phyloP scores from a whole-genome alignment of 2,329 filamentous ascomycete genomes.

The Ophiostoma novo-ulmi region DNA sequence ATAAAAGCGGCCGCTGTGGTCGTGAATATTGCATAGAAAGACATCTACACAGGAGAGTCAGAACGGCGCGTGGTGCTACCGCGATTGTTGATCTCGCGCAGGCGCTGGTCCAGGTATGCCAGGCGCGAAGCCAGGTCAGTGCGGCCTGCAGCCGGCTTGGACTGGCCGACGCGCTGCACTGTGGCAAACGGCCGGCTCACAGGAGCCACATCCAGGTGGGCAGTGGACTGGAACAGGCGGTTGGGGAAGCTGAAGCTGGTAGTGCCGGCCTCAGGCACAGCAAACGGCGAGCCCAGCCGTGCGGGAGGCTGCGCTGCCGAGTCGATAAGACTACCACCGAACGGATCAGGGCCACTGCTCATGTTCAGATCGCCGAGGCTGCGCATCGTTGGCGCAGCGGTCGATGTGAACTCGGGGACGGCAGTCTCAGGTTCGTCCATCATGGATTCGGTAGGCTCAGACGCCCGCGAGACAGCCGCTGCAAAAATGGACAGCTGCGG shows the following conservation, averaged over 20 bases:
- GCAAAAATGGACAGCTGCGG: conserved; percentile 28
- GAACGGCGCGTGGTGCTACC: conserved; percentile 40
- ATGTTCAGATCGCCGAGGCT: conserved; percentile 6
- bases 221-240: conserved; percentile 44
- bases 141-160: conserved; percentile 36
- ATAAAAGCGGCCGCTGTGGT: not conserved
- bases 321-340: conserved; percentile 19
- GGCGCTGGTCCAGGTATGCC: conserved; percentile 54
- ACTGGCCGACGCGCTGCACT: conserved; percentile 39
- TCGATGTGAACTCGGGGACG: not conserved
- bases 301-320: conserved; percentile 31
- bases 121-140: conserved; percentile 48
- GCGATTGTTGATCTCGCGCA: conserved; percentile 50
- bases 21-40: not conserved
- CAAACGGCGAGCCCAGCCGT: conserved; percentile 57
- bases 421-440: not conserved
- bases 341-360: not conserved
- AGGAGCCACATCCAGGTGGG: conserved; percentile 42
- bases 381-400: conserved; percentile 31
- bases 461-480: not conserved
- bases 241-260: conserved; percentile 59
- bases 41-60: conserved; percentile 46
- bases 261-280: conserved; percentile 24
- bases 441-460: not conserved
- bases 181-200: conserved; percentile 52